Base-by-base conservation (phyloP, 1,284 basidiomycete species). In the Moesziomyces parantarcticus region DNA sequence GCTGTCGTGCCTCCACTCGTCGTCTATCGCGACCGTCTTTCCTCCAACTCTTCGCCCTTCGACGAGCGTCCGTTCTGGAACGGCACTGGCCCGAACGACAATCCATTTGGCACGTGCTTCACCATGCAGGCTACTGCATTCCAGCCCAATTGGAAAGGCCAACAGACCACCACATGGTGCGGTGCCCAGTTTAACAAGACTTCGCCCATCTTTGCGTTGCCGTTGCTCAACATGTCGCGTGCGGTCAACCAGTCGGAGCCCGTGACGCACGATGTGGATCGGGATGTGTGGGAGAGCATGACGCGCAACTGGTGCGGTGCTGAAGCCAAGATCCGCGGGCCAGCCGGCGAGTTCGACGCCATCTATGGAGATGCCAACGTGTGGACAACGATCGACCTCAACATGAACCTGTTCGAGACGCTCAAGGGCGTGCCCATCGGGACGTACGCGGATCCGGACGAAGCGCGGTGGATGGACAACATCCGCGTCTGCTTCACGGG, bases 261-360 rank as follows among this genome's bases (percentile, higher is more conserved):
- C 2, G 47, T 72, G 1, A 58, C 50, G 16, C 47, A 66, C 43
- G 36, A 45, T 20, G 39, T 40, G 26, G 53, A 72, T 40, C 8
- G 18, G 3, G 32, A 32, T 5, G 26, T 64, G 23, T 72, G 59
- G 59, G n/a, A 51, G 0, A 39, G n/a, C 16, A 72, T 72, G 69
- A 63, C 63, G 2, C 21, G 51, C 21, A 72, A 72, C 42, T 72
- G 69, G 69, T 72, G 69, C 32, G 69, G 69, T 42, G 69, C 69
- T 2, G 63, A 72, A 36, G 69, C 69, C 9, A 58, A 26, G 26
- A 66, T 72, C 39, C 21, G 49, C 1, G 69, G 69, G 6, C 69
- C 69, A 18, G 56, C 46, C 0, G 69, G 63, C 13, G 50, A 59
- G 23, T 58, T 59, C 16, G 48, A 49, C 22, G 69, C 69, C 3